Evolutionary conservation across 805 yeast genomes (phyloP).

Genomic region (Diddensiella santjacobensis): DNA sequence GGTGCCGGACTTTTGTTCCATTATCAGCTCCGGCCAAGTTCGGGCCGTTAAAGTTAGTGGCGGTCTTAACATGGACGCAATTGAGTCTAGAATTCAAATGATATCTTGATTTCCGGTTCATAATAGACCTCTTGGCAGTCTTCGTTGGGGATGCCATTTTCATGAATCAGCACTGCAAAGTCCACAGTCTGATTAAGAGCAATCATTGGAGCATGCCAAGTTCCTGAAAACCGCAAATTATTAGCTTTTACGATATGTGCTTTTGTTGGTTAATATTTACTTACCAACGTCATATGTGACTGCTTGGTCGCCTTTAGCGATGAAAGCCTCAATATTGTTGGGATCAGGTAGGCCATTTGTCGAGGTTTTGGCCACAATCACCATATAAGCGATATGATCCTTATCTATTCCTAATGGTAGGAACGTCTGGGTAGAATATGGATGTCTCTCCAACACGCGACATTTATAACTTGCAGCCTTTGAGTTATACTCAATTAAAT

Average conservation of each 20-base stretch:
- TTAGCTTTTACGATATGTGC: not conserved
- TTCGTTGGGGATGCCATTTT: conserved; percentile 71
- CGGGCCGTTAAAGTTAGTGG: conserved; percentile 20
- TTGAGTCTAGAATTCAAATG: conserved; percentile 1
- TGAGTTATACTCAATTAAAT: conserved; percentile 40
- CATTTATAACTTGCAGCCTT: conserved; percentile 40
- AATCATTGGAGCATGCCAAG: conserved; percentile 98
- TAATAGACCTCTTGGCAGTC: conserved; percentile 80
- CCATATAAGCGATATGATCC: conserved; percentile 56
- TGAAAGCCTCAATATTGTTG: conserved; percentile 58
- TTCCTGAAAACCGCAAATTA: conserved; percentile 37
- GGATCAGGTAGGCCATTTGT: conserved; percentile 57
- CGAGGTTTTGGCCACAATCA: conserved; percentile 68
- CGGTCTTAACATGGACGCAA: not conserved
- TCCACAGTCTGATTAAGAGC: conserved; percentile 66
- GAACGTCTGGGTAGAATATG: conserved; percentile 83
- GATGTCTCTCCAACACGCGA: conserved; percentile 85
- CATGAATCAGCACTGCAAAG: conserved; percentile 85
- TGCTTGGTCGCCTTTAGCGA: conserved; percentile 79
- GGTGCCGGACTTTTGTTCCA: conserved; percentile 27
- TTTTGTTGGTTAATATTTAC: not conserved
- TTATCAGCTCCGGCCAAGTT: conserved; percentile 24
- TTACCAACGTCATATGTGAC: conserved; percentile 72
- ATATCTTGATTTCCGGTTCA: conserved; percentile 16
- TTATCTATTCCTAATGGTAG: conserved; percentile 75